Evolutionary conservation across 305 asterid genomes (phyloP).

Genomic region (Fraxinus greggii): DNA sequence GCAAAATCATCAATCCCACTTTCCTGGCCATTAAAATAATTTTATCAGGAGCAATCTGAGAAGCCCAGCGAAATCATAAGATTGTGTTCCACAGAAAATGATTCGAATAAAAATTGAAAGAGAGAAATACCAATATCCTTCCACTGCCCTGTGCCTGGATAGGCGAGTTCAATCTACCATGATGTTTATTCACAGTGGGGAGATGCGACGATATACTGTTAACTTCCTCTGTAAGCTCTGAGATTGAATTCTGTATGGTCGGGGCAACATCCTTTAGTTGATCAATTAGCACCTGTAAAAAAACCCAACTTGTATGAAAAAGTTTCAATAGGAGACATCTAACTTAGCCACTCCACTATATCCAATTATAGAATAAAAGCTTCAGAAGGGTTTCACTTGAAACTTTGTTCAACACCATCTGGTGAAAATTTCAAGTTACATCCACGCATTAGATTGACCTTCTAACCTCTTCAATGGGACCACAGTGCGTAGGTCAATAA

Average conservation of each 20-base stretch:
- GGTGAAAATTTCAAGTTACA: constrained; percentile 22
- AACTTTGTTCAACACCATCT: constrained; percentile 20
- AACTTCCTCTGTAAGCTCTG: constrained; percentile 87
- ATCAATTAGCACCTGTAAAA: constrained; percentile 83
- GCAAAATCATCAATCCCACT: constrained; percentile 61
- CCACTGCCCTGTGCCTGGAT: constrained; percentile 69
- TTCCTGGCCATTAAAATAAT: constrained; percentile 51
- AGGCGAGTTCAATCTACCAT: constrained; percentile 62
- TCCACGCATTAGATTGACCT: constrained; percentile 11
- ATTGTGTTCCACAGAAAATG: constrained; percentile 22
- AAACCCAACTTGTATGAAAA: constrained; percentile 22
- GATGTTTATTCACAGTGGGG: constrained; percentile 50
- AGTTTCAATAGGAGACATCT: constrained; percentile 7
- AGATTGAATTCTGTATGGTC: constrained; percentile 76
- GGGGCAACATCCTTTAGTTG: constrained; percentile 98
- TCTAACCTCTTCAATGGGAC: constrained; percentile 10
- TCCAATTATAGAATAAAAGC: constrained; percentile 6
- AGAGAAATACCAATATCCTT: constrained; percentile 52
- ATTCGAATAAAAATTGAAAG: constrained; percentile 7
- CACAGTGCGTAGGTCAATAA: constrained; percentile 15
- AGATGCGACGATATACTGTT: constrained; percentile 65
- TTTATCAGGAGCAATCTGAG: constrained; percentile 21
- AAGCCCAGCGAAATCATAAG: constrained; percentile 19
- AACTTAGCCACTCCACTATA: constrained; percentile 25
- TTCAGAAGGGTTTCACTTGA: neutral